A percentile compares a stretch with the other conserved stretches of the same genome.
These are phyloP conservation scores for Oryza longistaminata DNA, from an alignment of 176 grass and related monocot species.

Conservation along the genomic window DNA sequence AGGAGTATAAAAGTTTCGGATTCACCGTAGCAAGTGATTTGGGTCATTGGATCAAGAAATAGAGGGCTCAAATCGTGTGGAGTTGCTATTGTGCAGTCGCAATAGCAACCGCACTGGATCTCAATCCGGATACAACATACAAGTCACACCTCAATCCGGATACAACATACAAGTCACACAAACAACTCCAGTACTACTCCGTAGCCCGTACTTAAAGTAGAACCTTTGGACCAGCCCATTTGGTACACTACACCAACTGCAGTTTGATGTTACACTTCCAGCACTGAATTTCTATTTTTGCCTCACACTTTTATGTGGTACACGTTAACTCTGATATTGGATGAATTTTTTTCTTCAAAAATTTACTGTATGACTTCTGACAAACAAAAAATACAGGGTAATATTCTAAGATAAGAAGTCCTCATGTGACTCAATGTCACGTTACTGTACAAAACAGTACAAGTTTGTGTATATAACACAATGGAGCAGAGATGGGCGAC, in stretches of 20 bases:
- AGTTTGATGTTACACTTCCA: background rate
- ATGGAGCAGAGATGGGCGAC: background rate
- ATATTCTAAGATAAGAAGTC: conserved; percentile 17
- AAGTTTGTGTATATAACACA: conserved; percentile 37
- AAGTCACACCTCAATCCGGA: too few species aligned
- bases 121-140: too few species aligned
- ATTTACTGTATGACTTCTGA: background rate
- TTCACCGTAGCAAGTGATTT: too few species aligned
- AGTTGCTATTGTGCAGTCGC: too few species aligned
- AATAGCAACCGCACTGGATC: too few species aligned
- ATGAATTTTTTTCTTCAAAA: background rate
- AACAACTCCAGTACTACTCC: background rate
- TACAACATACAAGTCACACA: background rate
- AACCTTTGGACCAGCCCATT: background rate
- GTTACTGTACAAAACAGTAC: conserved; percentile 55
- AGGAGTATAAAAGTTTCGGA: too few species aligned
- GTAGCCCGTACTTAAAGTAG: background rate
- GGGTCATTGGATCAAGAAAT: too few species aligned
- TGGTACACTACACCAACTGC: background rate
- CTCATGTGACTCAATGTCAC: conserved; percentile 10
- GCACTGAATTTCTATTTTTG: background rate
- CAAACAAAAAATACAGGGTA: background rate
- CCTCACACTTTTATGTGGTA: background rate
- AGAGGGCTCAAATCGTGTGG: too few species aligned
- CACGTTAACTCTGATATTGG: background rate